Conservation (phyloP, 345 rosid genomes). For the Lepidium aucheri region DNA sequence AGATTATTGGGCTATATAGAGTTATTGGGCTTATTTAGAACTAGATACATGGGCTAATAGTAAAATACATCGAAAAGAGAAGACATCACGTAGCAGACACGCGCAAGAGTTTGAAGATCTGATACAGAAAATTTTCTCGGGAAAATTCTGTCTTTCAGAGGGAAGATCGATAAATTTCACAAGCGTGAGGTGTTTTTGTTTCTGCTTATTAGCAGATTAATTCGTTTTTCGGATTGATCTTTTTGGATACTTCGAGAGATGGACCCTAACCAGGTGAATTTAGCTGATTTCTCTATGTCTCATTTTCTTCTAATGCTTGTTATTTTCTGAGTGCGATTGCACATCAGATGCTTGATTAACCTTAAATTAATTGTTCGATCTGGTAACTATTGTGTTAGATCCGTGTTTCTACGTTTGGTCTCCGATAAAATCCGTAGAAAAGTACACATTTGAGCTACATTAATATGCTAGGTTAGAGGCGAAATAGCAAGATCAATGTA, state of each 20-base stretch:
- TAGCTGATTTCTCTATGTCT: neutral
- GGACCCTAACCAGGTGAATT: conserved; percentile 31
- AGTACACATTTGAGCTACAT: conserved; percentile 7
- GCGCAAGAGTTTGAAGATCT: conserved; percentile 27
- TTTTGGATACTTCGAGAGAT: conserved; percentile 12
- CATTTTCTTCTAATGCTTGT: neutral
- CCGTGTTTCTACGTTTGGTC: conserved; percentile 4
- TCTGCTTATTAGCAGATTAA: conserved; percentile 9
- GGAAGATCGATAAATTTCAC: neutral
- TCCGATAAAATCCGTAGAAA: conserved; percentile 6
- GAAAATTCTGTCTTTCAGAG: conserved; percentile 10
- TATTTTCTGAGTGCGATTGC: conserved; percentile 14
- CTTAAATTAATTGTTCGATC: conserved; percentile 4
- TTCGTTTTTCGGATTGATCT: conserved; percentile 1
- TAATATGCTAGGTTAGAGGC: neutral
- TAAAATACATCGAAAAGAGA: neutral
- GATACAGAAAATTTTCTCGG: conserved; percentile 13
- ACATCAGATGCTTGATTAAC: neutral
- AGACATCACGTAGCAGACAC: conserved; percentile 14
- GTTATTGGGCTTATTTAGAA: neutral
- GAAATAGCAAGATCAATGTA: neutral
- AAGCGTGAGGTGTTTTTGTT: neutral
- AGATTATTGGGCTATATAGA: neutral
- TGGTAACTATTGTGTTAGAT: conserved; percentile 8
- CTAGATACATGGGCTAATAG: neutral